Evolutionary conservation across 257 asterid species (phyloP).

Genomic region (Petunia secreta): DNA sequence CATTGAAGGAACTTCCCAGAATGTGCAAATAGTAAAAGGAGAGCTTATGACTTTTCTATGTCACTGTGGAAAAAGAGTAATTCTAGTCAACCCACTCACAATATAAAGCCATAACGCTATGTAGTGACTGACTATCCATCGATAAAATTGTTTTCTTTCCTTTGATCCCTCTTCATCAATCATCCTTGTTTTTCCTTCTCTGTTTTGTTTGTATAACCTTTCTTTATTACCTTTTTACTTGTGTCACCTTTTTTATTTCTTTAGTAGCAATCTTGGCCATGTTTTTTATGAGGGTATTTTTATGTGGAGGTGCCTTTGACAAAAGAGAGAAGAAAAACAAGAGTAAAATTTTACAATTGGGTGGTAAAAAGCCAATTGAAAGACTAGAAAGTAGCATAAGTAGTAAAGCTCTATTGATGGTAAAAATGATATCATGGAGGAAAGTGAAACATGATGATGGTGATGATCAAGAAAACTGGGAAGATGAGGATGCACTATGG

Average conservation of each 20-base stretch:
- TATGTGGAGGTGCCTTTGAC: constrained; percentile 53
- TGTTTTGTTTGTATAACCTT: neutral
- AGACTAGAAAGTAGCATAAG: constrained; percentile 56
- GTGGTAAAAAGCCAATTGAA: constrained; percentile 34
- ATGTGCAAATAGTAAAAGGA: neutral
- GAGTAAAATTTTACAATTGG: constrained; percentile 45
- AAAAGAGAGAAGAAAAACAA: constrained; percentile 15
- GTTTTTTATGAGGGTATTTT: constrained; percentile 35
- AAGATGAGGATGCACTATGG: constrained; percentile 59
- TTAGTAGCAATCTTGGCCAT: constrained; percentile 38
- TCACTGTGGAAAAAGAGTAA: neutral
- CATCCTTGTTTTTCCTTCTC: neutral
- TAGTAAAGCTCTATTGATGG: constrained; percentile 57
- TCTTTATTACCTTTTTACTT: constrained; percentile 31
- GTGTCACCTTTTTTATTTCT: constrained; percentile 28
- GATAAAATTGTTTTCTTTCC: neutral
- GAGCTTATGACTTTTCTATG: neutral
- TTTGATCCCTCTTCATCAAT: neutral
- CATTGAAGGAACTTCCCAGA: neutral
- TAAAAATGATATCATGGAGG: constrained; percentile 69
- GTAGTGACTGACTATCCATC: neutral
- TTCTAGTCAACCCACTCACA: neutral
- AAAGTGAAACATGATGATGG: constrained; percentile 43
- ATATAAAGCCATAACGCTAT: neutral
- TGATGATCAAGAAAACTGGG: constrained; percentile 25